A percentile compares a stretch with the other conserved stretches of the same genome.
Conservation (phyloP, 2,329 filamentous ascomycete genomes). For the Hypoxylon sp. region DNA sequence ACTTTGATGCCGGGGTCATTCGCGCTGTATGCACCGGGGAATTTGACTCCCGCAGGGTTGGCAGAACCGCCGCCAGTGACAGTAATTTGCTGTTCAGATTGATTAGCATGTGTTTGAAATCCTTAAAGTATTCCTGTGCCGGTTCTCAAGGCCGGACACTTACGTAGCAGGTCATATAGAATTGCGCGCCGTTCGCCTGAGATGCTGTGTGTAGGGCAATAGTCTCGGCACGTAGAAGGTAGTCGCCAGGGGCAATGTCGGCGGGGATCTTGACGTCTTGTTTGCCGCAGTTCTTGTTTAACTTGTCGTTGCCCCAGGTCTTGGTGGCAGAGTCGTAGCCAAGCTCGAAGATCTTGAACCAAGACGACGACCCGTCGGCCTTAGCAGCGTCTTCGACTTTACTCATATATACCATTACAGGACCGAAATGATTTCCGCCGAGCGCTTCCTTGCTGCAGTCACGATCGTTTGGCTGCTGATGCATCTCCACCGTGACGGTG, state of each 20-base stretch:
- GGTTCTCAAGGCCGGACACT: slow-evolving; percentile 14
- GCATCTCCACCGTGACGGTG: slow-evolving; percentile 63
- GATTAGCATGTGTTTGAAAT: slow-evolving; percentile 17
- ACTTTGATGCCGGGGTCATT: slow-evolving; percentile 64
- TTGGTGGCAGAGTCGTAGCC: slow-evolving; percentile 53
- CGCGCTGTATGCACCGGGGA: slow-evolving; percentile 64
- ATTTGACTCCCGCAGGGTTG: slow-evolving; percentile 59
- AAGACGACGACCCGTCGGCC: slow-evolving; percentile 60
- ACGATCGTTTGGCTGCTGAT: slow-evolving; percentile 61
- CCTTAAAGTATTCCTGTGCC: not conserved
- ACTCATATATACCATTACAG: slow-evolving; percentile 64
- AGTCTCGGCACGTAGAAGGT: slow-evolving; percentile 60
- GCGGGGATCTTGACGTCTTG: slow-evolving; percentile 57
- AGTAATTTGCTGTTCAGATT: slow-evolving; percentile 58
- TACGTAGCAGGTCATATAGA: slow-evolving; percentile 51
- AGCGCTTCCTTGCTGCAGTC: slow-evolving; percentile 64
- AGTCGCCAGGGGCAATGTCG: slow-evolving; percentile 58
- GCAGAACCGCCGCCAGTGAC: slow-evolving; percentile 62
- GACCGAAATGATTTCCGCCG: slow-evolving; percentile 67
- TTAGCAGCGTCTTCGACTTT: slow-evolving; percentile 63
- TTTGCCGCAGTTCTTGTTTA: slow-evolving; percentile 52
- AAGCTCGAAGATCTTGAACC: slow-evolving; percentile 68
- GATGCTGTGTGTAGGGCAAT: slow-evolving; percentile 60
- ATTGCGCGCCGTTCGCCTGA: slow-evolving; percentile 47
- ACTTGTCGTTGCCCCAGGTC: slow-evolving; percentile 55